Evolutionary conservation across 129 eudicot species (phyloP), one percentile per base, ranked within the genome.

Genomic region (Smallanthus sonchifolius): DNA sequence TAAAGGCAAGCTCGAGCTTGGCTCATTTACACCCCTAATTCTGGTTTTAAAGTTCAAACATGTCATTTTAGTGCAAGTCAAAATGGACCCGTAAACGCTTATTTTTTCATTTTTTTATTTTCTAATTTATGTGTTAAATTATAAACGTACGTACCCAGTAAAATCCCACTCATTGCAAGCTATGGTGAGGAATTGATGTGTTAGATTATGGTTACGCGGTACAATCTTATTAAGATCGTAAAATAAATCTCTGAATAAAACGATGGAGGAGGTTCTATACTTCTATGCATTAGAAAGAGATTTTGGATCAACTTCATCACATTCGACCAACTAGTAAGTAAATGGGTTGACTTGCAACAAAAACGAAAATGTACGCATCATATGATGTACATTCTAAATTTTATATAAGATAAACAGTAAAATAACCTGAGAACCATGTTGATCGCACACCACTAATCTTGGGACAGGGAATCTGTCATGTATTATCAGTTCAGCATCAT

Each of bases 381-480:
- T 7, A 56, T 11, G 4, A 42, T 20, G 66, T 15, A 55, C 55
- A 51, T 35, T 57, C 28, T 16, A 17, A 61, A n/a, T 10, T 10
- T 34, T 14, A 9, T 52, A 37, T 9, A 5, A 42, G 14, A 6
- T 39, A 6, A 51, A 45, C 28, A 7, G 49, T 43, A 42, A 5
- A 28, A 5, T 62, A 38, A 92, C 98, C 98, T 92, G 96, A 65
- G 98, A 92, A 73, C 98, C 98, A 83, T 92, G 98, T 81, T 92
- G 96, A 86, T 92, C 98, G 69, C 98, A 92, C 6, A 92, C 94
- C 70, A 92, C 98, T 75, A 92, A 83, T 85, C 98, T 87, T 55
- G 98, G 98, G 72, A 87, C 93, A 11, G 98, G 98, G 71, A 89
- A 92, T 48, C 98, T 89, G 0, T 92, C 98, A 5, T 73, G 95